Evolutionary conservation across 805 yeast genomes (phyloP), one percentile per base, ranked within the genome.

Genomic region (Gaillardinia entomophila): DNA sequence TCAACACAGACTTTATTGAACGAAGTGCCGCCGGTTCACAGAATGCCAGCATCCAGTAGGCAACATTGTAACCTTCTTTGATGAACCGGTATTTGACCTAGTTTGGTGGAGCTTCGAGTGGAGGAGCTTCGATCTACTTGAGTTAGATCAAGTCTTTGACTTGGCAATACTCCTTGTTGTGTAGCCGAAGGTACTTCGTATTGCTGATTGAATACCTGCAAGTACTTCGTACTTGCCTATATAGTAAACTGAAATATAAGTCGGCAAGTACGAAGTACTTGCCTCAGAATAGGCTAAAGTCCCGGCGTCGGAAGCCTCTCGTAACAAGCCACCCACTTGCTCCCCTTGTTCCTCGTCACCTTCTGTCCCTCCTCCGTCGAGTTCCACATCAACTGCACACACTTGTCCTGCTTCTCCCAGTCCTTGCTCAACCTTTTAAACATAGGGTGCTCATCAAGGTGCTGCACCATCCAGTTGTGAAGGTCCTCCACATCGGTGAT

Each of bases 331-430:
- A 88, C 72, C 58, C 70, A 92, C 56, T 92, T 92, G 41, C 66
- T 68, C 19, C 98, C 98, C 26, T 81, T 72, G 54, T 92, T 92
- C 51, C 98, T 76, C 29, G 79, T 81, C 24, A 92, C 98, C 60
- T 92, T 92, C 62, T 92, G 89, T 37, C 98, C 98, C 60, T 92
- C 98, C 60, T 92, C 98, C 1, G 98, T 92, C n/a, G 92, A 80
- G 39, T 81, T 79, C 37, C 76, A 77, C 97, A 92, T 92, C 31
- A 86, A 75, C 39, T 73, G 62, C 15, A 89, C 97, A 61, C 97
- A 89, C 41, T 65, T 63, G 57, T 92, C 98, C 15, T 67, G 59
- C 3, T 58, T 55, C 60, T 89, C 97, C 85, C 94, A 87, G 41
- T 83, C 89, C 39, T 74, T 66, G 27, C 73, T 61, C 42, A 88